Evolutionary conservation across 352 stramenopile genomes (phyloP), one percentile per base, ranked within the genome.

Genomic region (Phytopythium ostracodes): DNA sequence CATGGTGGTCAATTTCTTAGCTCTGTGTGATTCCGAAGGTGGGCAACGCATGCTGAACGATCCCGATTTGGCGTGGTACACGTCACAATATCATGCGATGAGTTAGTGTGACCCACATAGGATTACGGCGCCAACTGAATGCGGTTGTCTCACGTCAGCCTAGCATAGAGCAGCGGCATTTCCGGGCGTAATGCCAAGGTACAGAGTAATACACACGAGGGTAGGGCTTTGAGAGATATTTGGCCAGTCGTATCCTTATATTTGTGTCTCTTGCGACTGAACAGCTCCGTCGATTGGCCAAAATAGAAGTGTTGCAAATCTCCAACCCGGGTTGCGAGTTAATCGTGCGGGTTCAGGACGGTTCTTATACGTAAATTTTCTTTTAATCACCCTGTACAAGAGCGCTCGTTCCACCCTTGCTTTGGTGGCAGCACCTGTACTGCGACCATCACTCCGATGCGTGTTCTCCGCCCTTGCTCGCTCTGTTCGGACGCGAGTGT

Each of bases 361-460:
- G 27, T 27, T 57, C 51, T 57, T 57, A 29, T 57, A 44, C 10
- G 33, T n/a, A 5, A 44, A 44, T 31, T n/a, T 44, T 57, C 51
- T 31, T 12, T 3, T 2, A 4, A 2, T 9, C 51, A 31, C 51
- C 33, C 51, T 44, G 0, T 57, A 57, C 20, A 57, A 57, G 51
- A 57, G 31, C 51, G 47, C 4, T 8, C 14, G 14, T n/a, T 54
- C 27, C 47, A 31, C 24, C 24, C 47, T 22, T 22, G 10, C n/a
- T n/a, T n/a, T 51, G 20, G 7, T 51, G 12, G n/a, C n/a, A n/a
- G n/a, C n/a, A n/a, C n/a, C n/a, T n/a, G n/a, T n/a, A n/a, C 12
- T 15, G 22, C 47, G 47, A 27, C 22, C 46, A 29, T 52, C 22
- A 51, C 22, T 20, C 42, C n/a, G 20, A 11, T 10, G 38, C 10